A percentile compares a stretch with the other conserved stretches of the same genome.
These are phyloP conservation scores for Oropetium thomaeum DNA, from an alignment of 176 grass and related monocot genomes.

Conservation along the genomic window DNA sequence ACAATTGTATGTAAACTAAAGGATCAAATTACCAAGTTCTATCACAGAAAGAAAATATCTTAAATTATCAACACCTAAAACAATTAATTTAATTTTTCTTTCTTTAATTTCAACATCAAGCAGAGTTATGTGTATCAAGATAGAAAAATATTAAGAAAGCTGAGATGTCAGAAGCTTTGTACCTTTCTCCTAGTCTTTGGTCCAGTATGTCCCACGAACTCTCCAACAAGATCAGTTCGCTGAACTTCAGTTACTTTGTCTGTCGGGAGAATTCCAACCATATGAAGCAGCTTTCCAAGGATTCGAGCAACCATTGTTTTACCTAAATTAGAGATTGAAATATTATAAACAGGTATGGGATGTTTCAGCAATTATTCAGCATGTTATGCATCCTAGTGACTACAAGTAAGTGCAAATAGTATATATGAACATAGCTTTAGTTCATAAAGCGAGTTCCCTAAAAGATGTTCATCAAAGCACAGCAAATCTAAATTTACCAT, in stretches of 20 bases:
- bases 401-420: constrained; percentile 7
- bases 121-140: neutral
- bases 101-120: neutral
- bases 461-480: constrained; percentile 7
- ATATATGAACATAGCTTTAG: constrained; percentile 8
- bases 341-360: constrained; percentile 6
- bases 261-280: constrained; percentile 83
- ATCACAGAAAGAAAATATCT: neutral
- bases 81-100: neutral
- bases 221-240: constrained; percentile 95
- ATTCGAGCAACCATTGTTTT: constrained; percentile 99
- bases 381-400: constrained; percentile 6
- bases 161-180: constrained; percentile 2
- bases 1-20: neutral
- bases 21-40: neutral
- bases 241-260: constrained; percentile 95
- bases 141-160: constrained; percentile 10
- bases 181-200: constrained; percentile 96
- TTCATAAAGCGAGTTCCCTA: neutral
- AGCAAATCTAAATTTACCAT: constrained; percentile 8
- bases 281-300: constrained; percentile 88
- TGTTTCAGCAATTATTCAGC: neutral
- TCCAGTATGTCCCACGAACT: constrained; percentile 98
- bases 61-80: neutral
- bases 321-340: constrained; percentile 57